Base-by-base conservation (phyloP, 164 flowering plant species). In the Platanus orientalis region DNA sequence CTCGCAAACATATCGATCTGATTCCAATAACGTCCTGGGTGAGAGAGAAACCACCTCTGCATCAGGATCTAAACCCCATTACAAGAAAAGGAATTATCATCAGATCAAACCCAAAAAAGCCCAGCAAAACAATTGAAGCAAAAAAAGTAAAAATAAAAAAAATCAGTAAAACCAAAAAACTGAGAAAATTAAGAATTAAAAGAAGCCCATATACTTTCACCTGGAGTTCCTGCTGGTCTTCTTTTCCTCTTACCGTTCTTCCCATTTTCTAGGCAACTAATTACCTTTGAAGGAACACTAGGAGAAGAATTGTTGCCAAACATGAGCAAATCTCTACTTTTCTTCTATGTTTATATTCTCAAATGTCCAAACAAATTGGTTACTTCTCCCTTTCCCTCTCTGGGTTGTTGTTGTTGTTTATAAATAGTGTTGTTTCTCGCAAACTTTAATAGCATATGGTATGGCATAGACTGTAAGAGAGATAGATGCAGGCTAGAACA, bases 31-130 rank as follows among this genome's bases (percentile, higher is more conserved):
- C 5, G 97, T 90, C 63, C 81, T 85, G 0, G 98, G 98, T 2
- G 98, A 93, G 0, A 93, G 78, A 4, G 96, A 90, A 1, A 93
- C 88, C 69, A 93, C 98, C 66, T 93, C 97, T 19, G 98, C 98
- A 70, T 93, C 98, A 55, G 97, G 98, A 84, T 93, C 98, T 93
- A 39, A 29, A 53, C 42, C 21, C 26, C 20, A 11, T 24, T 57
- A 28, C 19, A n/a, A 2, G 26, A 36, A 10, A 40, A n/a, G n/a
- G n/a, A n/a, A n/a, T n/a, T n/a, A n/a, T n/a, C n/a, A n/a, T n/a
- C n/a, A n/a, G n/a, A n/a, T n/a, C n/a, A n/a, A n/a, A n/a, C n/a
- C n/a, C n/a, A n/a, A n/a, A n/a, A n/a, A n/a, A n/a, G n/a, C n/a
- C n/a, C n/a, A n/a, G n/a, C n/a, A n/a, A 16, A 39, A 12, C n/a